Evolutionary conservation across 805 yeast genomes (phyloP).

Genomic region (Komagataella phaffii): DNA sequence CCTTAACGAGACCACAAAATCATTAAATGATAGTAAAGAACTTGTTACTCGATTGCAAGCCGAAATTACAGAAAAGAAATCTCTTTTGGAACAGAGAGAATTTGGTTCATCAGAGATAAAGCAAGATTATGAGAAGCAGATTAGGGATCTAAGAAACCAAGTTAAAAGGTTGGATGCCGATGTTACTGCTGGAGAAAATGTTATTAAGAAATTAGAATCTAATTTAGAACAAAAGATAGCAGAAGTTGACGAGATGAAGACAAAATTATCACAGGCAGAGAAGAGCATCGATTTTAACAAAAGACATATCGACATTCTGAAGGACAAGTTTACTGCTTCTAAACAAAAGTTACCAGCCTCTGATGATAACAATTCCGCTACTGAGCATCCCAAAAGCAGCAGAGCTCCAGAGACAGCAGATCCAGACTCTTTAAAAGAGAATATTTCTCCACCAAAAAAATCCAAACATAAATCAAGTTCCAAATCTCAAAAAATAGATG

Average conservation of each 20-base stretch:
- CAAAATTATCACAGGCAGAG: background rate
- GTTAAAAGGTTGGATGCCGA: background rate
- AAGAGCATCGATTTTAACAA: conserved; percentile 3
- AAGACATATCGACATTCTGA: conserved; percentile 1
- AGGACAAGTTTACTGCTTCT: background rate
- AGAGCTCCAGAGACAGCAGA: background rate
- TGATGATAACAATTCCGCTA: background rate
- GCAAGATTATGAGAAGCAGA: background rate
- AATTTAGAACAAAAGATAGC: background rate
- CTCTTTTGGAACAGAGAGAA: background rate
- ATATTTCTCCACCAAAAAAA: background rate
- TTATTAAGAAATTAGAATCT: background rate
- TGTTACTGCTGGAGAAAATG: background rate
- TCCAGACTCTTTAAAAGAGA: background rate
- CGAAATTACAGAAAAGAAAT: background rate
- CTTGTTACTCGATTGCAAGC: background rate
- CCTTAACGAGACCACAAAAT: background rate
- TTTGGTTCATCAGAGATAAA: background rate
- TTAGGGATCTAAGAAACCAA: background rate
- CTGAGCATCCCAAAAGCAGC: background rate
- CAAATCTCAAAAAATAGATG: background rate
- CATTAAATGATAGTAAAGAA: background rate
- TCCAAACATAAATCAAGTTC: background rate
- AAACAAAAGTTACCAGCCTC: background rate
- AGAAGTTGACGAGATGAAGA: background rate